phyloP scores from a whole-genome alignment of 2,329 filamentous ascomycete species.

The Cordyceps fumosorosea region DNA sequence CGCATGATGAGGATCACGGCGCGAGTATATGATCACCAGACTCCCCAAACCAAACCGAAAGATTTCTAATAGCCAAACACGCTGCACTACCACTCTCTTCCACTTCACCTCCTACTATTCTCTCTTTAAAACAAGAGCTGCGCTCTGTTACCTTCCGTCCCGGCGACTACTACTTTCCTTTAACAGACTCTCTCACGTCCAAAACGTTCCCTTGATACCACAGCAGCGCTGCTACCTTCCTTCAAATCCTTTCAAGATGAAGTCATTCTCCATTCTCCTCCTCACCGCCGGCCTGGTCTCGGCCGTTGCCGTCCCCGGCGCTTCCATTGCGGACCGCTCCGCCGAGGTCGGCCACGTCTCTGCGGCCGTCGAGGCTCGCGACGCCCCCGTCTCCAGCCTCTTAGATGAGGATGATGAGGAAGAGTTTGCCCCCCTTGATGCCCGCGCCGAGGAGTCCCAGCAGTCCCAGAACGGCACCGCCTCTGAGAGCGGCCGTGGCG shows the following conservation, averaged over 20 bases:
- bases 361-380: conserved; percentile 1
- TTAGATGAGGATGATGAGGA: conserved; percentile 5
- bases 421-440: background rate
- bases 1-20: background rate
- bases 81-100: conserved; percentile 13
- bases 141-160: conserved; percentile 23
- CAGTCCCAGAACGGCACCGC: conserved; percentile 1
- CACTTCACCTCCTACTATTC: conserved; percentile 14
- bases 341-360: conserved; percentile 3
- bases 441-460: background rate
- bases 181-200: background rate
- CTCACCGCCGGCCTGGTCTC: conserved; percentile 26
- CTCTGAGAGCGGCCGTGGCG: background rate
- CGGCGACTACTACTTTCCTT: conserved; percentile 11
- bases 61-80: background rate
- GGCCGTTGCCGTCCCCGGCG: conserved; percentile 21
- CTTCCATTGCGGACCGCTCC: conserved; percentile 8
- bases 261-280: conserved; percentile 22
- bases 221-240: conserved; percentile 2
- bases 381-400: background rate
- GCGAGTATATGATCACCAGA: conserved; percentile 11
- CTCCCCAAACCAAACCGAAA: background rate
- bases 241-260: conserved; percentile 19
- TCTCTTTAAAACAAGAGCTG: conserved; percentile 22
- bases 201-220: conserved; percentile 9